Conservation (phyloP, 352 stramenopile species). For the Globisporangium parvum region DNA sequence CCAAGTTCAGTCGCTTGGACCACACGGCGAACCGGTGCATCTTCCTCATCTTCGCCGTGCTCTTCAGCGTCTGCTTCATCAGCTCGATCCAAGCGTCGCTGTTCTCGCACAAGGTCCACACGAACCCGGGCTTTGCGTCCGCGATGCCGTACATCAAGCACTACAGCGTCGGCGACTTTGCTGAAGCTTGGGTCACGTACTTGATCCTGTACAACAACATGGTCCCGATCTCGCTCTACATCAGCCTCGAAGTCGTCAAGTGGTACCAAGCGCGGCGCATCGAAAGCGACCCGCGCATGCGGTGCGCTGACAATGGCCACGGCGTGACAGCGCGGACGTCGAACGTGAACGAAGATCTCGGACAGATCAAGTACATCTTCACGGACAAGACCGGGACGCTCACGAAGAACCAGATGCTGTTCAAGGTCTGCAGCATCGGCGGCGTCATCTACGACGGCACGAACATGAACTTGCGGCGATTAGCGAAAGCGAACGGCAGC, state of each 20-base stretch:
- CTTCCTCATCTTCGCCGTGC: slow-evolving; percentile 74
- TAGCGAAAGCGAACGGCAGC: slow-evolving; percentile 24
- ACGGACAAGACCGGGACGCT: slow-evolving; percentile 99
- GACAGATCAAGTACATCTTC: slow-evolving; percentile 99
- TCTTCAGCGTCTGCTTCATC: slow-evolving; percentile 67
- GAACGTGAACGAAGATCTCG: slow-evolving; percentile 94
- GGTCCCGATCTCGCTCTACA: slow-evolving; percentile 97
- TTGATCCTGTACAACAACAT: slow-evolving; percentile 89
- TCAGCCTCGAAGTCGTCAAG: slow-evolving; percentile 95
- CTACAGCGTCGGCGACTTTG: slow-evolving; percentile 31
- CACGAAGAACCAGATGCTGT: slow-evolving; percentile 99
- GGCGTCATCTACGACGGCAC: slow-evolving; percentile 87
- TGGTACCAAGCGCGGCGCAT: slow-evolving; percentile 93
- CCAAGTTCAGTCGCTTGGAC: slow-evolving; percentile 81
- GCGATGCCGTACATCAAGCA: slow-evolving; percentile 27
- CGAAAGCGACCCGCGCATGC: slow-evolving; percentile 75
- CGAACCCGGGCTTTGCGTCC: slow-evolving; percentile 9
- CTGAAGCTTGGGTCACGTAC: slow-evolving; percentile 72
- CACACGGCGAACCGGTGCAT: slow-evolving; percentile 77
- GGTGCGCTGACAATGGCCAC: slow-evolving; percentile 35
- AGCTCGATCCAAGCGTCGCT: slow-evolving; percentile 52
- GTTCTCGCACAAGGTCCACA: slow-evolving; percentile 35
- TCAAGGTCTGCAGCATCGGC: slow-evolving; percentile 90
- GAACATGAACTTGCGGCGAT: slow-evolving; percentile 42
- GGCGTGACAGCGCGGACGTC: slow-evolving; percentile 87